phyloP scores from a whole-genome alignment of 768 basidiomycete genomes.

The Boletus pseudopeckii region DNA sequence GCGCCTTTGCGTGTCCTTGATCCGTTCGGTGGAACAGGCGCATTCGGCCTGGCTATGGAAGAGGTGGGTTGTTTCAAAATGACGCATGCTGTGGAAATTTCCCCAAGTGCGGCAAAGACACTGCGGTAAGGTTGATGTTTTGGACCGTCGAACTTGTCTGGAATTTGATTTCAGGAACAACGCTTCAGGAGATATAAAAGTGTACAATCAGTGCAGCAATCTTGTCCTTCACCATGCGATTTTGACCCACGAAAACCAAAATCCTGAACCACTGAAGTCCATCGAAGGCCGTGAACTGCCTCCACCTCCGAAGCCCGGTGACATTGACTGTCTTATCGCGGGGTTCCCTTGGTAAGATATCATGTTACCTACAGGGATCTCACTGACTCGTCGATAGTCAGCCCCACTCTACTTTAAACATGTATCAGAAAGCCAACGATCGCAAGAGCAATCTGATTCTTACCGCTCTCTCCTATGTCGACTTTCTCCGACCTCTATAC shows the following conservation, averaged over 20 bases:
- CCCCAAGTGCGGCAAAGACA: constrained; percentile 71
- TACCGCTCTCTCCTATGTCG: constrained; percentile 47
- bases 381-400: constrained; percentile 47
- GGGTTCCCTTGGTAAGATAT: constrained; percentile 73
- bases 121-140: constrained; percentile 42
- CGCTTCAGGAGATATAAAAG: constrained; percentile 48
- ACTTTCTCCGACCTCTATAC: constrained; percentile 39
- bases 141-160: background rate
- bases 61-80: constrained; percentile 53
- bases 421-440: constrained; percentile 65
- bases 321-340: constrained; percentile 59
- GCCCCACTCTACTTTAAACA: constrained; percentile 70
- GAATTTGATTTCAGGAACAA: constrained; percentile 34
- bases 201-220: constrained; percentile 75
- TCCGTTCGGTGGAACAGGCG: constrained; percentile 49
- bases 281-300: constrained; percentile 41
- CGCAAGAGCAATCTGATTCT: constrained; percentile 66
- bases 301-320: constrained; percentile 44
- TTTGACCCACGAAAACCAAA: constrained; percentile 44
- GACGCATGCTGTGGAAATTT: constrained; percentile 67
- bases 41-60: constrained; percentile 59
- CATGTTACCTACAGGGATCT: background rate
- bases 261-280: constrained; percentile 37
- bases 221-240: constrained; percentile 55
- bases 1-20: constrained; percentile 35